phyloP scores from a whole-genome alignment of 345 rosid genomes.

The Populus deltoides region DNA sequence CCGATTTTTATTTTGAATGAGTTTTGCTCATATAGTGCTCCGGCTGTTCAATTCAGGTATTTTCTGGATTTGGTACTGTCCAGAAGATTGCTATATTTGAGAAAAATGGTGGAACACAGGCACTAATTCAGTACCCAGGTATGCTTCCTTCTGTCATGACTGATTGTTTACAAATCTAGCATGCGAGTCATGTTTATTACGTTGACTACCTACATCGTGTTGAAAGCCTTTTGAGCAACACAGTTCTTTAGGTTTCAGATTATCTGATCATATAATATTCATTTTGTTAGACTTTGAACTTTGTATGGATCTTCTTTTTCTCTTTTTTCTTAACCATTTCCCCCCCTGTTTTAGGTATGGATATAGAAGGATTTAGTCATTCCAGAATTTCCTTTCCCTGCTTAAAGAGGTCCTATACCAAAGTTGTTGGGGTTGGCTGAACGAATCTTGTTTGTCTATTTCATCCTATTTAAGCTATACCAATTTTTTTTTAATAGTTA shows the following conservation, averaged over 20 bases:
- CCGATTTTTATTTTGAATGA: background rate
- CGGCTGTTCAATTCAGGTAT: constrained; percentile 46
- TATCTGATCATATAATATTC: no score
- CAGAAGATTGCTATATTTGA: constrained; percentile 96
- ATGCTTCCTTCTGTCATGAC: constrained; percentile 21
- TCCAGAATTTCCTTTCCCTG: no score
- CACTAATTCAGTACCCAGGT: constrained; percentile 88
- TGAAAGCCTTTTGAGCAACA: background rate
- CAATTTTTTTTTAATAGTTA: background rate
- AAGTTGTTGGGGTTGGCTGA: background rate
- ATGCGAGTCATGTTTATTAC: background rate
- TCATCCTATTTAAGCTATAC: background rate
- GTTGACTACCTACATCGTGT: background rate
- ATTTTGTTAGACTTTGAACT: background rate
- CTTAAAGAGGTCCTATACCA: background rate
- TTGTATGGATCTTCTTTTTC: background rate
- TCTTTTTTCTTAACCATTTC: no score
- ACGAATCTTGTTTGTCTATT: background rate
- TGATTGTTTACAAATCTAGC: background rate
- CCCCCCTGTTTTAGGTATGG: background rate
- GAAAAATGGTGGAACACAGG: constrained; percentile 95
- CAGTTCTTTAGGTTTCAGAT: background rate
- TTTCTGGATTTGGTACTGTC: constrained; percentile 81
- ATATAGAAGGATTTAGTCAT: background rate
- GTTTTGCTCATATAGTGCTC: constrained; percentile 3